phyloP scores from a whole-genome alignment of 495 filamentous ascomycete genomes.

The Thozetella sp. region DNA sequence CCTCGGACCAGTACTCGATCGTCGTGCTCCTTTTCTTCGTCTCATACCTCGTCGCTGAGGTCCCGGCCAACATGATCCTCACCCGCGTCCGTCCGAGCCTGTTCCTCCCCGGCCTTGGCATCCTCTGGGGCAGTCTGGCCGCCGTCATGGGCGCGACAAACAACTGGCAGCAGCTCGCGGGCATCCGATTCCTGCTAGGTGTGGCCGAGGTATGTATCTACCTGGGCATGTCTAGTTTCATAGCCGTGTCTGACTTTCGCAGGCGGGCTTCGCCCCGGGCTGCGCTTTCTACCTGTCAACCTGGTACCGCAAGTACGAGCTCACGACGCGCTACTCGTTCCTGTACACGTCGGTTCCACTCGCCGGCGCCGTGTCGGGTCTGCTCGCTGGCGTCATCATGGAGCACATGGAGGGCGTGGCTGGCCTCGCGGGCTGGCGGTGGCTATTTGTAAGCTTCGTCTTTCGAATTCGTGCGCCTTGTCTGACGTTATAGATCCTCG shows the following conservation, averaged over 20 bases:
- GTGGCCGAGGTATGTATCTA: conserved; percentile 1
- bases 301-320: conserved; percentile 1
- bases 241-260: too few species aligned
- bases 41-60: background rate
- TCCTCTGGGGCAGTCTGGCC: background rate
- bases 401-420: background rate
- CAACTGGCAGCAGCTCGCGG: background rate
- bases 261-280: background rate
- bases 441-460: background rate
- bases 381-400: background rate
- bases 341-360: background rate
- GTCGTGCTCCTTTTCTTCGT: background rate
- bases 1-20: conserved; percentile 1
- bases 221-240: too few species aligned
- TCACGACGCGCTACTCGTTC: background rate
- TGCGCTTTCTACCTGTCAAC: background rate
- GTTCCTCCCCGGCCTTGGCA: background rate
- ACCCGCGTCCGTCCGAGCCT: background rate
- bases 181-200: background rate
- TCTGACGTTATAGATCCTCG: background rate
- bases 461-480: too few species aligned
- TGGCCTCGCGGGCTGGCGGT: background rate
- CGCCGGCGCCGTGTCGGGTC: background rate
- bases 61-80: conserved; percentile 2
- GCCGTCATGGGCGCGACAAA: background rate